These are phyloP conservation scores for Aspergillus affinis DNA, from an alignment of 495 filamentous ascomycete genomes.

Conservation along the genomic window DNA sequence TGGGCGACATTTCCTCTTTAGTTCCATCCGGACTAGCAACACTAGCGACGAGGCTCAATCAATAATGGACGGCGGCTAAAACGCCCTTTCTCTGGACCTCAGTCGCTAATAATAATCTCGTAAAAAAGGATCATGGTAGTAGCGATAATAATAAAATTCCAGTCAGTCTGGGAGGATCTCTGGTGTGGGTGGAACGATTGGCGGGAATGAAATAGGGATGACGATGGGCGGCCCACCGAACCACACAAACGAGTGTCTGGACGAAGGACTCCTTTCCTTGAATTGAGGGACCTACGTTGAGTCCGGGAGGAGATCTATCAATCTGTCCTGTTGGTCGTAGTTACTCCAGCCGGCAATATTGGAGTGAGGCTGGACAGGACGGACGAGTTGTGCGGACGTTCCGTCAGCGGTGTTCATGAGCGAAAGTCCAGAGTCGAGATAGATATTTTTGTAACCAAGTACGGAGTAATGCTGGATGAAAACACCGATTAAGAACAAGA, in stretches of 20 bases:
- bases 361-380: background rate
- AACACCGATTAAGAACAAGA: too few relatives aligned
- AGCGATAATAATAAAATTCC: background rate
- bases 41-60: slow-evolving; percentile 24
- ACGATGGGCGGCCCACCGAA: slow-evolving; percentile 48
- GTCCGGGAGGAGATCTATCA: background rate
- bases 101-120: background rate
- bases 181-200: slow-evolving; percentile 35
- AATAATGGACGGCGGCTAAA: slow-evolving; percentile 13
- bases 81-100: background rate
- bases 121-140: background rate
- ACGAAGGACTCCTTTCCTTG: slow-evolving; percentile 16
- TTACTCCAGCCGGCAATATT: background rate
- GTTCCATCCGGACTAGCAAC: slow-evolving; percentile 2
- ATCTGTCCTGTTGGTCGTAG: background rate
- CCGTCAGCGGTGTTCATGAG: too few relatives aligned
- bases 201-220: slow-evolving; percentile 44
- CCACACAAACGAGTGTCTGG: slow-evolving; percentile 38
- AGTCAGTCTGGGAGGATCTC: slow-evolving; percentile 11
- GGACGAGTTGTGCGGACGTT: background rate
- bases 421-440: too few relatives aligned
- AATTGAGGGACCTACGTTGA: background rate
- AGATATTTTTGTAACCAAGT: too few relatives aligned
- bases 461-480: too few relatives aligned
- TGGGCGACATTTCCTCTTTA: background rate